A percentile compares a stretch with the other conserved stretches of the same genome.
phyloP scores from a whole-genome alignment of 2,329 filamentous ascomycete genomes.

The Lecanicillium sp. region DNA sequence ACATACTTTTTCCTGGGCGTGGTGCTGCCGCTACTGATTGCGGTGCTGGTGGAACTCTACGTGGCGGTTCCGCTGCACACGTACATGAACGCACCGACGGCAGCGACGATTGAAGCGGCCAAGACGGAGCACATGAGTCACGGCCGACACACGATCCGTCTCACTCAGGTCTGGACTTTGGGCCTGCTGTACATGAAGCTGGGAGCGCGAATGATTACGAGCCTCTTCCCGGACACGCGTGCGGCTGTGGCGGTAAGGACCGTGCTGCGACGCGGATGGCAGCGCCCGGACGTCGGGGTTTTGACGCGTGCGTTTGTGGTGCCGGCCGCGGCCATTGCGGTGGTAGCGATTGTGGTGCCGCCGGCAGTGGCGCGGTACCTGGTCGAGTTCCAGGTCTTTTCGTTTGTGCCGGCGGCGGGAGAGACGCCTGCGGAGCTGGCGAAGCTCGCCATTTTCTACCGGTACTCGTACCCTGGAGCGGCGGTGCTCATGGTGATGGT shows the following conservation, averaged over 20 bases:
- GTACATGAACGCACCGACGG: conserved; percentile 49
- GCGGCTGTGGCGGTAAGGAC: conserved; percentile 68
- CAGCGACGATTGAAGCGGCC: conserved; percentile 24
- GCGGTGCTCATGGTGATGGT: conserved; percentile 43
- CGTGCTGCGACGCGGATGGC: conserved; percentile 67
- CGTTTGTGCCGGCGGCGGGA: conserved; percentile 1
- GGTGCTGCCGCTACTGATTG: conserved; percentile 75
- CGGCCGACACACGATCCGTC: conserved; percentile 64
- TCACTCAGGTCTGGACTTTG: conserved; percentile 91
- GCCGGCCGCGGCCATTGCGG: conserved; percentile 59
- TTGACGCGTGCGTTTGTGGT: conserved; percentile 84
- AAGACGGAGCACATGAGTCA: conserved; percentile 18
- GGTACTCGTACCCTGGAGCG: conserved; percentile 64
- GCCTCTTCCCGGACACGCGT: conserved; percentile 62
- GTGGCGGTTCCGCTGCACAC: conserved; percentile 81
- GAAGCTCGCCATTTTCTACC: conserved; percentile 36
- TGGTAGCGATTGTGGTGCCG: conserved; percentile 58
- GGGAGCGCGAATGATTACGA: conserved; percentile 59
- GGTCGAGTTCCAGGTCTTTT: conserved; percentile 22
- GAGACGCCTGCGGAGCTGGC: conserved; percentile 25
- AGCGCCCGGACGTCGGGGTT: conserved; percentile 70
- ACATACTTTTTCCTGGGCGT: conserved; percentile 68
- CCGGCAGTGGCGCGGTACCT: conserved; percentile 45
- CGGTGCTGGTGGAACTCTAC: conserved; percentile 80
- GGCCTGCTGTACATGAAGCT: conserved; percentile 88